Evolutionary conservation across 2,329 filamentous ascomycete species (phyloP).

Genomic region (Penicillium sp.): DNA sequence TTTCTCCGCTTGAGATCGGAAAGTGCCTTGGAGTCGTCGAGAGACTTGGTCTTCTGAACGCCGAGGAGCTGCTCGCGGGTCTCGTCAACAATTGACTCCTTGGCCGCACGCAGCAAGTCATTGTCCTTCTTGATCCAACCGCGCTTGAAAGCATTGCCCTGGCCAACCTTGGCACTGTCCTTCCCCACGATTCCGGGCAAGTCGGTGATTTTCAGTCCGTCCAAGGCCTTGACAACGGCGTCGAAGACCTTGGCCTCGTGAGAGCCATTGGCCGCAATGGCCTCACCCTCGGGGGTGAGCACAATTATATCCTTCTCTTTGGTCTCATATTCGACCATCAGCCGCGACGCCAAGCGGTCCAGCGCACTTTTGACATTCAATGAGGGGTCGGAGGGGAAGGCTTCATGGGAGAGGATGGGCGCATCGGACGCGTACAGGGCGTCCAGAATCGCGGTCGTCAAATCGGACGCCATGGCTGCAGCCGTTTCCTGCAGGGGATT

Average conservation of each 20-base stretch:
- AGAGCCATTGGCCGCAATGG: conserved; percentile 71
- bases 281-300: conserved; percentile 71
- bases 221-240: conserved; percentile 67
- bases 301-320: conserved; percentile 74
- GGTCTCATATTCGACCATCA: conserved; percentile 83
- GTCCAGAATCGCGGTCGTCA: conserved; percentile 64
- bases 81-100: conserved; percentile 74
- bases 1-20: conserved; percentile 89
- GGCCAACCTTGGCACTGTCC: conserved; percentile 64
- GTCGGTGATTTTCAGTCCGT: conserved; percentile 77
- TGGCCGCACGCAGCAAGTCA: conserved; percentile 54
- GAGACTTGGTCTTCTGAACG: conserved; percentile 67
- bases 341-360: conserved; percentile 78
- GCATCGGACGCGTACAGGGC: conserved; percentile 60
- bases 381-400: conserved; percentile 66
- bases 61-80: conserved; percentile 72
- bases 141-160: conserved; percentile 85
- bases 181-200: conserved; percentile 52
- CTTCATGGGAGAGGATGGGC: conserved; percentile 65
- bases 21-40: conserved; percentile 71
- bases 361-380: conserved; percentile 78
- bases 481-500: conserved; percentile 24
- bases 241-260: conserved; percentile 82
- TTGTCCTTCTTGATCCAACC: conserved; percentile 67
- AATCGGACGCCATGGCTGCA: conserved; percentile 51